Conservation (phyloP, 352 stramenopile species). For the Pythium scleroteichum region DNA sequence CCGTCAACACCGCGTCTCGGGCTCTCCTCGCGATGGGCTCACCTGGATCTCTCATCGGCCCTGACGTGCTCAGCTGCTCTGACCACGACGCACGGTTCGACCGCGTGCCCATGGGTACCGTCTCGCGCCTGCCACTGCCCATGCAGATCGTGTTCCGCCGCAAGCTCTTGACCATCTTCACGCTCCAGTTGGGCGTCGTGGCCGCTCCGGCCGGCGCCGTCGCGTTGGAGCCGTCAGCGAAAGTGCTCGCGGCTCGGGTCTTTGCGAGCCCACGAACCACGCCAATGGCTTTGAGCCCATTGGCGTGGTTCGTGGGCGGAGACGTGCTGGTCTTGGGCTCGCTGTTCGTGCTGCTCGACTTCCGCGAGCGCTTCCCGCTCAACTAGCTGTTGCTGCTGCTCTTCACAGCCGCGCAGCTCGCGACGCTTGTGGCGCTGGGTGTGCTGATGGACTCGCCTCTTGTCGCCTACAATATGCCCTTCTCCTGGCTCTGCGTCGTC, state of each 20-base stretch:
- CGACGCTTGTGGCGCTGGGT: slow-evolving; percentile 11
- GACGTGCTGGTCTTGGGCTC: not conserved
- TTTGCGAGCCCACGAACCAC: no score
- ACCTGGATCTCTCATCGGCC: not conserved
- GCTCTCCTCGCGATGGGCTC: slow-evolving; percentile 1
- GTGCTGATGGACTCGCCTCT: slow-evolving; percentile 19
- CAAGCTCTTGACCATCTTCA: slow-evolving; percentile 28
- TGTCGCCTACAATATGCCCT: slow-evolving; percentile 15
- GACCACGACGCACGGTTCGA: not conserved
- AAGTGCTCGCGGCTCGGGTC: not conserved
- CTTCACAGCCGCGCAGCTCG: slow-evolving; percentile 19
- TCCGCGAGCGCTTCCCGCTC: slow-evolving; percentile 25
- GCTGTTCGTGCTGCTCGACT: slow-evolving; percentile 6
- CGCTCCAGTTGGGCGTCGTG: slow-evolving; percentile 23
- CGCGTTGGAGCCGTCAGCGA: not conserved
- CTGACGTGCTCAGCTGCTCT: not conserved
- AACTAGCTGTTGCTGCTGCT: slow-evolving; percentile 28
- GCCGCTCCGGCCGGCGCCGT: slow-evolving; percentile 7
- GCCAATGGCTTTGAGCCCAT: no score
- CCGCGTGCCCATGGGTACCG: slow-evolving; percentile 6
- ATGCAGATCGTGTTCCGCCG: slow-evolving; percentile 27
- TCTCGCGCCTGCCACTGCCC: slow-evolving; percentile 21
- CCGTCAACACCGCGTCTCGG: no score
- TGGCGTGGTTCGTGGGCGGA: no score
- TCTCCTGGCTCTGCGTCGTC: slow-evolving; percentile 17